Conservation (phyloP, 306 rosid species). For the Fragaria iinumae region DNA sequence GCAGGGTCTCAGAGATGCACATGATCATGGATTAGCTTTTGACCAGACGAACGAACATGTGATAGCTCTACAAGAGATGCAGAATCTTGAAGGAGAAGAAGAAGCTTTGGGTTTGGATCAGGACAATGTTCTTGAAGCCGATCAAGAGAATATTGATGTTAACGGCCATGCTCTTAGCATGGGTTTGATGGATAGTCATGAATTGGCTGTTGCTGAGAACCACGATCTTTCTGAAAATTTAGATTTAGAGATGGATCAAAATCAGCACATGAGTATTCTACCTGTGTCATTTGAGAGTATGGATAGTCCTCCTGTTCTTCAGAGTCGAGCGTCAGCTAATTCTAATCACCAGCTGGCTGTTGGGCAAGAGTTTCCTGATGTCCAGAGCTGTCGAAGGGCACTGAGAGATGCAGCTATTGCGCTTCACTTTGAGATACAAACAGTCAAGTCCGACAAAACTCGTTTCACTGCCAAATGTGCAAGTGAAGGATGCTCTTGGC, state of each 20-base stretch:
- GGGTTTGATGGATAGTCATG: constrained; percentile 39
- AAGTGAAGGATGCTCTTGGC: constrained; percentile 56
- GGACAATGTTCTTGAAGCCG: constrained; percentile 24
- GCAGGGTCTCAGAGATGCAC: constrained; percentile 21
- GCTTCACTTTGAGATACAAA: constrained; percentile 48
- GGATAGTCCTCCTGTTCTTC: constrained; percentile 35
- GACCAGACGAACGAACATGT: constrained; percentile 25
- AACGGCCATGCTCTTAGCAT: constrained; percentile 23
- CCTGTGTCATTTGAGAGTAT: neutral
- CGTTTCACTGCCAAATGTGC: constrained; percentile 57
- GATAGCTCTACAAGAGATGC: constrained; percentile 30
- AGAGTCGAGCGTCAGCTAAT: constrained; percentile 29
- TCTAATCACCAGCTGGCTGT: constrained; percentile 35
- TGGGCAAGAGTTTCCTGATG: constrained; percentile 59
- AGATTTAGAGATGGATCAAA: constrained; percentile 40
- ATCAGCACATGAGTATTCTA: constrained; percentile 36
- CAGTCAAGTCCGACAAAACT: constrained; percentile 53
- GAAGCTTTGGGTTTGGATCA: constrained; percentile 29
- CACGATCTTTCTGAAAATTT: constrained; percentile 39
- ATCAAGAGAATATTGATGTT: constrained; percentile 26
- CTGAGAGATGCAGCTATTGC: constrained; percentile 58
- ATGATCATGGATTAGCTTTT: constrained; percentile 25
- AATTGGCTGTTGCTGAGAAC: constrained; percentile 37
- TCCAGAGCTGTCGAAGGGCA: constrained; percentile 57
- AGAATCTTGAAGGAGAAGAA: constrained; percentile 26